Evolutionary conservation across 805 yeast genomes (phyloP), one percentile per base, ranked within the genome.

Genomic region (Candida suzukii): DNA sequence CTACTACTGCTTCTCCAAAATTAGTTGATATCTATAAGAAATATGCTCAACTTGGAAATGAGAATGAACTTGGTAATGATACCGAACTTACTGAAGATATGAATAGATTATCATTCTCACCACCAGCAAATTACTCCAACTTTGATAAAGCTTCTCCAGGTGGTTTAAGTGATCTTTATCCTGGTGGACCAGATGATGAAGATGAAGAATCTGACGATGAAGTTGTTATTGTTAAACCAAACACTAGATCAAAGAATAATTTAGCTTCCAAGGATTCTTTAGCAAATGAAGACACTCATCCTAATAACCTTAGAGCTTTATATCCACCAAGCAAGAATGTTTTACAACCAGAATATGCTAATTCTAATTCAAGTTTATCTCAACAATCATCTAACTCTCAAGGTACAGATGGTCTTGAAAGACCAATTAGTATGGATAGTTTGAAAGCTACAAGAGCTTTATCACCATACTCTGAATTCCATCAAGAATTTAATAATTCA

Each of bases 381-480:
- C 19, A 24, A 13, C 5, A 20, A 10, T 20, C 26, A 3, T 20
- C 5, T 18, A 37, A 25, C 16, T 17, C 26, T 18, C 17, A 25
- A 22, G 20, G 13, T 6, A 18, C 31, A 25, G 21, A 24, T 13
- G 37, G 20, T 17, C 14, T 18, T 3, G 19, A 36, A 3, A 22
- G 38, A n/a, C 38, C 38, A 19, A 3, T 12, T 3, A 36, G 31
- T 16, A 19, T 26, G 18, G 38, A 36, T 7, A 26, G 25, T 19
- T n/a, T 35, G 25, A 17, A 26, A 2, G 34, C 38, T 11, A 48
- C 48, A 17, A 43, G 66, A 34, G 51, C 49, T 9, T 37, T 62
- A 21, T 64, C 68, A 1, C 68, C 69, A 33, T 62, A 60, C 44
- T 52, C 66, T 2, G 64, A 56, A 22, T 63, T 61, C 51, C 56